Conservation (phyloP, 805 yeast genomes). For the Starmerella stigmatis region DNA sequence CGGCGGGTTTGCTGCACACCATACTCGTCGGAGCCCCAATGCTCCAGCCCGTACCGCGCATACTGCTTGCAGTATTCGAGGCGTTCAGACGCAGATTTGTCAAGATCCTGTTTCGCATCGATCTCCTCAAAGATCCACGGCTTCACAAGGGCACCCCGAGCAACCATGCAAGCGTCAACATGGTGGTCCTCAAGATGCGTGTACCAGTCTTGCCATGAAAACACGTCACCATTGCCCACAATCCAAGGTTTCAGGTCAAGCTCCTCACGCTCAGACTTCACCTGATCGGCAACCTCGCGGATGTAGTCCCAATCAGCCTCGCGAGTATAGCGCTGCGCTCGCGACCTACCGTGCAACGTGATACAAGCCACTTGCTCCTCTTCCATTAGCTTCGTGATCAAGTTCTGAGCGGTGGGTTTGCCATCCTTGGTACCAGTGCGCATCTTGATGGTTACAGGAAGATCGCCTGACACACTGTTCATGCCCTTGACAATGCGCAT, state of each 20-base stretch:
- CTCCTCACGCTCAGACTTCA: slow-evolving; percentile 48
- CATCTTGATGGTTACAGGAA: slow-evolving; percentile 84
- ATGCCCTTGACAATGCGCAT: slow-evolving; percentile 72
- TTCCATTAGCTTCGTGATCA: slow-evolving; percentile 58
- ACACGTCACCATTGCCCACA: slow-evolving; percentile 92
- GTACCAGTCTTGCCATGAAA: slow-evolving; percentile 80
- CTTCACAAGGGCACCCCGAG: slow-evolving; percentile 93
- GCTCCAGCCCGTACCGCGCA: slow-evolving; percentile 75
- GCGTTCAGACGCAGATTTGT: slow-evolving; percentile 83
- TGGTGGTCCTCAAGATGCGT: slow-evolving; percentile 52
- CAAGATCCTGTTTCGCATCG: slow-evolving; percentile 77
- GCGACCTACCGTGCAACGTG: slow-evolving; percentile 89
- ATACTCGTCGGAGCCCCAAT: slow-evolving; percentile 96
- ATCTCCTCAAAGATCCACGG: slow-evolving; percentile 99
- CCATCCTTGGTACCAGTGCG: slow-evolving; percentile 83
- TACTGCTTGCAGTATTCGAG: slow-evolving; percentile 61
- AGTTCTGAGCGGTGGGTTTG: slow-evolving; percentile 74
- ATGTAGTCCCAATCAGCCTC: slow-evolving; percentile 92
- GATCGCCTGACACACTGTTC: slow-evolving; percentile 79
- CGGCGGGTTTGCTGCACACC: slow-evolving; percentile 84
- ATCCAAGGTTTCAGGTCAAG: slow-evolving; percentile 64
- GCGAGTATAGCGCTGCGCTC: slow-evolving; percentile 88
- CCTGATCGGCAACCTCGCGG: slow-evolving; percentile 56
- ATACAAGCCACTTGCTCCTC: slow-evolving; percentile 83
- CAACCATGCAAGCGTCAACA: slow-evolving; percentile 92